Conservation (phyloP, 2,329 filamentous ascomycete species). For the Colletotrichum melonis region DNA sequence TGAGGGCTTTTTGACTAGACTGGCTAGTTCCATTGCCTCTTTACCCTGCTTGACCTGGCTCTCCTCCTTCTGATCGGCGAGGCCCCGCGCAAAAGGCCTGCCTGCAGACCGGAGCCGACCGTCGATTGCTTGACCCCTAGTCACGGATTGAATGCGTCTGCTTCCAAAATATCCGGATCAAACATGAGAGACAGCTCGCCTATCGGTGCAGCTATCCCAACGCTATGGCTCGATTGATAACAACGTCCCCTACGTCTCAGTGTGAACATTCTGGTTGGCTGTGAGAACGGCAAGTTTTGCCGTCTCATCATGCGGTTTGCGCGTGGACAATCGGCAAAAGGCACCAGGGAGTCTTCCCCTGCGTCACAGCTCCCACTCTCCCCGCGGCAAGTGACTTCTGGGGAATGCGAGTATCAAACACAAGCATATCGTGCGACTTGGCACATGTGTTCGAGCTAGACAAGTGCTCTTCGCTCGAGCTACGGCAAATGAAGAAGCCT, state of each 20-base stretch:
- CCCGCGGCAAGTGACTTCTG: neutral
- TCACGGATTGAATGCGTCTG: neutral
- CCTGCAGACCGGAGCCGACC: constrained; percentile 3
- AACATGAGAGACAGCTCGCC: neutral
- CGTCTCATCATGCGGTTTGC: neutral
- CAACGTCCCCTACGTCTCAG: neutral
- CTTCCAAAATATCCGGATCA: neutral
- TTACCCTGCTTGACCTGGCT: neutral
- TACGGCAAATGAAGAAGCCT: neutral
- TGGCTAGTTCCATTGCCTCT: neutral
- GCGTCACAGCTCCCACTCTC: neutral
- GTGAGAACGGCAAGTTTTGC: neutral
- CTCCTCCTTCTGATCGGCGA: constrained; percentile 2
- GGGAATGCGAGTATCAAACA: neutral
- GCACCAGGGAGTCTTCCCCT: neutral
- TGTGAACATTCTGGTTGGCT: neutral
- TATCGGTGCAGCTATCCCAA: constrained; percentile 16
- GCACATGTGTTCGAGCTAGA: neutral
- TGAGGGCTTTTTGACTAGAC: neutral
- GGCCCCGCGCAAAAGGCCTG: constrained; percentile 1
- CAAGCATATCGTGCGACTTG: neutral
- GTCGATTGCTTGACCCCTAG: neutral
- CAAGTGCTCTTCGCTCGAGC: neutral
- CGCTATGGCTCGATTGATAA: constrained; percentile 6
- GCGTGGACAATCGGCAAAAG: neutral